Percentiles rank a stretch among this genome's conserved stretches.
phyloP scores from a whole-genome alignment of 2,329 filamentous ascomycete genomes.

The Cadophora sp. region DNA sequence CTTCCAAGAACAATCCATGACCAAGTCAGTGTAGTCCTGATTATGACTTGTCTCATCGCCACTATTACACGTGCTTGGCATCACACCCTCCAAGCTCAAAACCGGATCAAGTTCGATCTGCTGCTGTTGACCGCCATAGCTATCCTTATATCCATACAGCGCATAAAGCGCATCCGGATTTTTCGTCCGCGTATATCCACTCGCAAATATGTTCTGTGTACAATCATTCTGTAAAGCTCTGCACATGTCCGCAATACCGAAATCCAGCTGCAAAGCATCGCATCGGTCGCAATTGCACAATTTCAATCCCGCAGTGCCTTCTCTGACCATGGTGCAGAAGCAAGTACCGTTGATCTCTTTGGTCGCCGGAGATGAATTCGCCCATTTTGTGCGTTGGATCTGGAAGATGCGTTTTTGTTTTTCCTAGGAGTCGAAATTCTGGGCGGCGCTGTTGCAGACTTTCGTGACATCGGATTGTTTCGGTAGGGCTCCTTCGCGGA shows the following conservation, averaged over 20 bases:
- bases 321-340: background rate
- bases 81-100: background rate
- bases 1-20: background rate
- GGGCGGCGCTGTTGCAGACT: background rate
- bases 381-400: slow-evolving; percentile 11
- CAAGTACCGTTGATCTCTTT: background rate
- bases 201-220: background rate
- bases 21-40: background rate
- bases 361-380: background rate
- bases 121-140: background rate
- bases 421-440: background rate
- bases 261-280: background rate
- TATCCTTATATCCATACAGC: background rate
- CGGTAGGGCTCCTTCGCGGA: slow-evolving; percentile 3
- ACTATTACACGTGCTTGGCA: background rate
- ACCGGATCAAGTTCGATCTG: background rate
- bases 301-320: background rate
- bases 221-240: background rate
- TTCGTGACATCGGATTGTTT: background rate
- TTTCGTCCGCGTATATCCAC: background rate
- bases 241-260: background rate
- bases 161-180: background rate
- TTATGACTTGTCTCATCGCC: background rate
- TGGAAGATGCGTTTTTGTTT: background rate
- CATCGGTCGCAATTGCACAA: slow-evolving; percentile 4